phyloP scores from a whole-genome alignment of 257 asterid genomes.

The Vinca minor region DNA sequence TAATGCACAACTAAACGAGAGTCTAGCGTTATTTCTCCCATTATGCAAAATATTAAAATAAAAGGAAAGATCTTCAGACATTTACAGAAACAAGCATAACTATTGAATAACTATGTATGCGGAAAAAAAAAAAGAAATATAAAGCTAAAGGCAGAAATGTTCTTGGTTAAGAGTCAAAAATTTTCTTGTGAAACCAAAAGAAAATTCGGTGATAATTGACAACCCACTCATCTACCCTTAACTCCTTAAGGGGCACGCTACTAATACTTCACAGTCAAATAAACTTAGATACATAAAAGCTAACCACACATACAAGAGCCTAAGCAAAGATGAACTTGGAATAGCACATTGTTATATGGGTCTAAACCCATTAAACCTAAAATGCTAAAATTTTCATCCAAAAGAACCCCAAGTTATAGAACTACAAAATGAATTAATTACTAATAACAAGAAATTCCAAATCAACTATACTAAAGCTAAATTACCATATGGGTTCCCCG shows the following conservation, averaged over 20 bases:
- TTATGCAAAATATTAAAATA: neutral
- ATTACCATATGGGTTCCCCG: too few relatives aligned
- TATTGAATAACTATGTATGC: too few relatives aligned
- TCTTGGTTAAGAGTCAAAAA: neutral
- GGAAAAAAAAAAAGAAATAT: neutral
- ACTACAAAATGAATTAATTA: too few relatives aligned
- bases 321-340: neutral
- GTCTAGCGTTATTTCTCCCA: neutral
- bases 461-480: too few relatives aligned
- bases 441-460: too few relatives aligned
- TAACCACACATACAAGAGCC: too few relatives aligned
- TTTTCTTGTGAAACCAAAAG: too few relatives aligned
- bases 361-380: neutral
- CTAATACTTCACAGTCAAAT: neutral
- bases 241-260: too few relatives aligned
- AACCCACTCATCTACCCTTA: neutral
- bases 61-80: neutral
- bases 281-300: neutral
- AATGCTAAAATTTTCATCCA: neutral
- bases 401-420: too few relatives aligned
- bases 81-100: neutral
- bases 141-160: neutral
- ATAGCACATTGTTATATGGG: too few relatives aligned
- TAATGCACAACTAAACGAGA: neutral
- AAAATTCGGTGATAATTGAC: neutral